Conservation (phyloP, 1,139 yeast genomes). For the Hemisphaericaspora subhashii region DNA sequence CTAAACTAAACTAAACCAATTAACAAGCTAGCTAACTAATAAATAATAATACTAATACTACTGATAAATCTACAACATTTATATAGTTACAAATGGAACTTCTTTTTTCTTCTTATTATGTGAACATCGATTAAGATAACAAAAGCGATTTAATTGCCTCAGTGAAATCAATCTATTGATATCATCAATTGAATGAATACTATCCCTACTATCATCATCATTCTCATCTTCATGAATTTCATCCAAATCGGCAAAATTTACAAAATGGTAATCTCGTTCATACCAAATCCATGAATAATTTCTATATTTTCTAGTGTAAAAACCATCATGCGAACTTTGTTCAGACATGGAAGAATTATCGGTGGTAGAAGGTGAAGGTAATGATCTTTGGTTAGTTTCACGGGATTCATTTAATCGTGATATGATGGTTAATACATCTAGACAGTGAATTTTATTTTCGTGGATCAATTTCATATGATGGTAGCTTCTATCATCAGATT, state of each 20-base stretch:
- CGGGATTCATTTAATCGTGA: conserved; percentile 18
- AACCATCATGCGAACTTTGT: no score
- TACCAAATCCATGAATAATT: conserved; percentile 40
- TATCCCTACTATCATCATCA: conserved; percentile 6
- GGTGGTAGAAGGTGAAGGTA: conserved; percentile 1
- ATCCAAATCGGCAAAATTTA: conserved; percentile 25
- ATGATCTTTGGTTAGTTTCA: conserved; percentile 1
- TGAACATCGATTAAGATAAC: conserved; percentile 12
- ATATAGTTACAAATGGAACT: conserved; percentile 1
- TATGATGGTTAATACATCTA: conserved; percentile 25
- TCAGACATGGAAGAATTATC: background rate
- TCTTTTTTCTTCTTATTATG: background rate
- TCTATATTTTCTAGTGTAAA: no score
- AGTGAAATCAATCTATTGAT: conserved; percentile 9
- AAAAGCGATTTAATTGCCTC: conserved; percentile 8
- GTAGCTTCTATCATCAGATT: conserved; percentile 25
- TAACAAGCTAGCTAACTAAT: no score
- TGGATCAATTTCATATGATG: conserved; percentile 27
- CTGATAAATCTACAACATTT: background rate
- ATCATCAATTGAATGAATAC: conserved; percentile 6
- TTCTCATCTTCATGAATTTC: conserved; percentile 5
- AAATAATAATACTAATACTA: background rate
- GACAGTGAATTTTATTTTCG: conserved; percentile 29
- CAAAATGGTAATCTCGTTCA: conserved; percentile 33
- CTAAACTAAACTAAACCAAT: no score